Conservation (phyloP, 768 basidiomycete genomes). For the Leucosporidium creatinivorum region DNA sequence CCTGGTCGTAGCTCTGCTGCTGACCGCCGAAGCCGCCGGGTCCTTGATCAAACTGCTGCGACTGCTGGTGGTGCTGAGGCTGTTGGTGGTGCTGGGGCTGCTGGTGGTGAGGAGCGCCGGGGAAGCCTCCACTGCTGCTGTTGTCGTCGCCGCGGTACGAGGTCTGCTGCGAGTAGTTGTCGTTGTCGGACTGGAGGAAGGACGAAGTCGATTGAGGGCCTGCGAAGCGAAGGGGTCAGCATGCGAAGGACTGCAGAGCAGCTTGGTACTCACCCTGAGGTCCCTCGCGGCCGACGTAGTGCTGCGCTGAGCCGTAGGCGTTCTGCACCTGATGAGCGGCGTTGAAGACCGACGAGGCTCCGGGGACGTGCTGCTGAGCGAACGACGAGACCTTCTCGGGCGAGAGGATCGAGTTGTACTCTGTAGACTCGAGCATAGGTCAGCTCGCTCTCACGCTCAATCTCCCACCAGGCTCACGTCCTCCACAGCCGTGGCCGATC, state of each 20-base stretch:
- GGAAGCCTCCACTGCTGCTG: not conserved
- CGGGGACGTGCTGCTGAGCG: constrained; percentile 30
- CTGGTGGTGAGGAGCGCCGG: not conserved
- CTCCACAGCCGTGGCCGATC: constrained; percentile 48
- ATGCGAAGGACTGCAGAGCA: too few species aligned
- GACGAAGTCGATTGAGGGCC: not conserved
- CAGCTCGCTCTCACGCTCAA: not conserved
- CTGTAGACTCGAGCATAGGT: not conserved
- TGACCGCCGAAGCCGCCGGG: not conserved
- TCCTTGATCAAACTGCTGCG: not conserved
- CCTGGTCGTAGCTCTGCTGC: too few species aligned
- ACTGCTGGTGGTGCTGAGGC: not conserved
- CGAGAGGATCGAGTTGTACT: constrained; percentile 27
- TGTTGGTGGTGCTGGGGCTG: not conserved
- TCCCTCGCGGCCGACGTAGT: not conserved
- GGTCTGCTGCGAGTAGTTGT: not conserved
- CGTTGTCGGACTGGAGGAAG: not conserved
- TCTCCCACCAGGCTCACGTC: too few species aligned
- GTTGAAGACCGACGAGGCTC: constrained; percentile 16
- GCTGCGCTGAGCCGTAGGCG: not conserved
- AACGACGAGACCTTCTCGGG: constrained; percentile 23
- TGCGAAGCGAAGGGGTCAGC: not conserved
- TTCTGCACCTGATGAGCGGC: constrained; percentile 13
- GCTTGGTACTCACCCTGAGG: not conserved
- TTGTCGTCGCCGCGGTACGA: not conserved